Base-by-base conservation (phyloP, 305 asterid genomes). In the Fraxinus sp. region DNA sequence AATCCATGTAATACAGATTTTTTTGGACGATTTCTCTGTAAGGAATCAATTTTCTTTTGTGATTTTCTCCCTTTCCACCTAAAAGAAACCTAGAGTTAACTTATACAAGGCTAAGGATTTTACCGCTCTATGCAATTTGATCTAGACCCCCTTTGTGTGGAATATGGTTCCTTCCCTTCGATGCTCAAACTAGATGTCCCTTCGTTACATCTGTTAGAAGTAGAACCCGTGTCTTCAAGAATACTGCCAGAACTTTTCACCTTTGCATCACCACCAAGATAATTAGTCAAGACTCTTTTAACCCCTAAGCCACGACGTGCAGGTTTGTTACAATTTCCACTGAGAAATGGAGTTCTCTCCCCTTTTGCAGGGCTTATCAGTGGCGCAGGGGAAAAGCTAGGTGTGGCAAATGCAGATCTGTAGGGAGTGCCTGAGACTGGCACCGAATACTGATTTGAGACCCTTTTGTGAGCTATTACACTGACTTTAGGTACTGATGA, bases 231-330 rank as follows among this genome's bases (percentile, higher is more conserved):
- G 20, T 93, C 91, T 77, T 90, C 97, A 14, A 85, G 82, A 55
- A 80, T 83, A 79, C 75, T 78, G 68, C 91, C 89, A 52, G 86
- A 79, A 77, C 77, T 87, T 88, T 86, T 91, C 32, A 81, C 87
- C 87, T 89, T 92, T 28, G 88, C 84, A 75, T 92, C 95, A 14
- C 93, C 88, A 35, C 90, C 91, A 5, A 96, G 95, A 84, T 93
- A 94, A 86, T 90, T 93, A 1, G 93, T 89, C 78, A 96, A 89
- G n/a, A 86, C 97, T 80, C 92, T 87, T 82, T 90, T 94, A 0
- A 92, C 98, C 68, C 98, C 99, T 8, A 91, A 84, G 11, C 97
- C 98, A 16, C 96, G 97, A 0, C 91, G 90, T 16, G 90, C 80
- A 28, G 86, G 82, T 87, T 90, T 93, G 87, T 68, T 87, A 71